These are phyloP conservation scores for Ramaria sp. DNA, from an alignment of 768 basidiomycete genomes.

Conservation along the genomic window DNA sequence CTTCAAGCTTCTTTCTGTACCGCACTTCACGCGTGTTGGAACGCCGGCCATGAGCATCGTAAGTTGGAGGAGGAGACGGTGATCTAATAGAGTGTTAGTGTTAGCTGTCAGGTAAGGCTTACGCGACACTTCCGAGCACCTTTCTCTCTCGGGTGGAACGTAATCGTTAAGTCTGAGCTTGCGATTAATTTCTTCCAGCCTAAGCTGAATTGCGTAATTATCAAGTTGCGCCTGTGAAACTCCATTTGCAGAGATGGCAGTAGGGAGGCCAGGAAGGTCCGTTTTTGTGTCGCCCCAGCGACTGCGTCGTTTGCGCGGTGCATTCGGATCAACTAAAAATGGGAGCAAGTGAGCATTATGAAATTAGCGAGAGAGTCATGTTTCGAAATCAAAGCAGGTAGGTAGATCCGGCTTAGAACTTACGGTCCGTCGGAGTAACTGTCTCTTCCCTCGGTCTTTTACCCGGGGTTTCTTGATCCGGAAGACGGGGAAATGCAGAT, in stretches of 20 bases:
- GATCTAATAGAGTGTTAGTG: slow-evolving; percentile 42
- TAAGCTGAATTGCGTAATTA: slow-evolving; percentile 92
- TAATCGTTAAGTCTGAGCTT: slow-evolving; percentile 91
- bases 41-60: slow-evolving; percentile 93
- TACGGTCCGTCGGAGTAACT: slow-evolving; percentile 58
- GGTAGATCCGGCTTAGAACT: slow-evolving; percentile 27
- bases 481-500: slow-evolving; percentile 68
- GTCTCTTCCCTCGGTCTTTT: slow-evolving; percentile 64
- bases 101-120: background rate
- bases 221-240: slow-evolving; percentile 95
- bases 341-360: slow-evolving; percentile 11
- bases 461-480: slow-evolving; percentile 40
- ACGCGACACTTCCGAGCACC: slow-evolving; percentile 35
- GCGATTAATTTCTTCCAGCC: slow-evolving; percentile 95
- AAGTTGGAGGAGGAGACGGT: slow-evolving; percentile 92
- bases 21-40: slow-evolving; percentile 98
- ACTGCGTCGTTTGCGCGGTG: slow-evolving; percentile 88
- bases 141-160: slow-evolving; percentile 89
- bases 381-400: background rate
- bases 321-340: slow-evolving; percentile 65
- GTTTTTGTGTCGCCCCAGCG: slow-evolving; percentile 95
- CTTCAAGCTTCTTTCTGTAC: slow-evolving; percentile 91
- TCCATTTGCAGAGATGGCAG: slow-evolving; percentile 85
- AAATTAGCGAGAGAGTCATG: background rate
- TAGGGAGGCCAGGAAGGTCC: slow-evolving; percentile 87